Evolutionary conservation across 176 grass and related monocot species (phyloP).

Genomic region (Alloteropsis semialata): DNA sequence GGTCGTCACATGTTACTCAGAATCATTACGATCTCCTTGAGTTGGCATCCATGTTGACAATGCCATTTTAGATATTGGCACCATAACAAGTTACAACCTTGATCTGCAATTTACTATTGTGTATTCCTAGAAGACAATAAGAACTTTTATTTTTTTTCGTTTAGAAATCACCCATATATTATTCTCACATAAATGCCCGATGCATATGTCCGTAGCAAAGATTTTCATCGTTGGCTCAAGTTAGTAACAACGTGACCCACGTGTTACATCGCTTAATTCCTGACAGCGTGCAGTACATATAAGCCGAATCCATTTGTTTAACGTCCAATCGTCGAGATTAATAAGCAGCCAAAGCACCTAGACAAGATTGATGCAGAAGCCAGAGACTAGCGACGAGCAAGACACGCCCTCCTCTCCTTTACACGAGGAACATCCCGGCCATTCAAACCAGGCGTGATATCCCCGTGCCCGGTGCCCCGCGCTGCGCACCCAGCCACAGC

Average conservation of each 20-base stretch:
- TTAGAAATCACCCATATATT: too few species aligned
- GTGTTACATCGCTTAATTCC: not conserved
- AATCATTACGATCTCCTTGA: too few species aligned
- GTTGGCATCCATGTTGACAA: too few species aligned
- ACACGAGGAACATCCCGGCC: not conserved
- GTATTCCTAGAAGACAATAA: too few species aligned
- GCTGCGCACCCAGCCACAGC: not conserved
- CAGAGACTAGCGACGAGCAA: not conserved
- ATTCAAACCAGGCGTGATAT: not conserved
- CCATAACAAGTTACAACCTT: too few species aligned
- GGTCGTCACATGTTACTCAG: too few species aligned
- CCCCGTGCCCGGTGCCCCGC: not conserved
- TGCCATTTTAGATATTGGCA: too few species aligned
- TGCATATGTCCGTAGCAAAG: not conserved
- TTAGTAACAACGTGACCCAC: not conserved
- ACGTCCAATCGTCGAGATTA: not conserved
- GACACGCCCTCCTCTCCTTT: too few species aligned
- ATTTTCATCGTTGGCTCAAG: not conserved
- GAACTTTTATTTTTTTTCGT: too few species aligned
- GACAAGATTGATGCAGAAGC: not conserved
- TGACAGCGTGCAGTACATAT: not conserved
- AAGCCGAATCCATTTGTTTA: not conserved
- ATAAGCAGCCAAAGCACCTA: not conserved
- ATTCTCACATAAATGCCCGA: not conserved
- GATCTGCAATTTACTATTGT: too few species aligned